A percentile compares a stretch with the other conserved stretches of the same genome.
Conservation (phyloP, 192 early-diverging fungal genomes). For the Coemansia sp. region DNA sequence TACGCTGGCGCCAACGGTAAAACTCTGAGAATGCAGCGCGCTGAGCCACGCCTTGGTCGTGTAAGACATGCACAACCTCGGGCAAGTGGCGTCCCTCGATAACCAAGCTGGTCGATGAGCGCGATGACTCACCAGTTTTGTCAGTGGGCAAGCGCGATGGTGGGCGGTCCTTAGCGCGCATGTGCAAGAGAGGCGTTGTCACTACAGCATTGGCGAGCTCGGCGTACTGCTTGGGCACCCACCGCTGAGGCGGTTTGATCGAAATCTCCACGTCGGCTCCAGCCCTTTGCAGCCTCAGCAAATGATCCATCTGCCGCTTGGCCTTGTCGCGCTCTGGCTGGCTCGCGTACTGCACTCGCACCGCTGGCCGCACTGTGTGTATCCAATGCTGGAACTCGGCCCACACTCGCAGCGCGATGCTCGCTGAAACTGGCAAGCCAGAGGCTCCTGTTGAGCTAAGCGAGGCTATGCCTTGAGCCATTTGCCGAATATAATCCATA, state of each 20-base stretch:
- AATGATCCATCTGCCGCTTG: background rate
- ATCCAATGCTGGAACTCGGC: constrained; percentile 36
- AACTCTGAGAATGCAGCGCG: constrained; percentile 6
- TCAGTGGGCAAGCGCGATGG: background rate
- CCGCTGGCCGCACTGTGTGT: background rate
- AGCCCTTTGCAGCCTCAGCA: background rate
- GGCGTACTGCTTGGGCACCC: background rate
- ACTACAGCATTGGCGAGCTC: background rate
- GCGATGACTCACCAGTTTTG: background rate
- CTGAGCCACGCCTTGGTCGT: background rate
- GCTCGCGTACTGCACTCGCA: constrained; percentile 1
- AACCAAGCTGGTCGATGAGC: background rate
- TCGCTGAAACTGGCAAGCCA: background rate
- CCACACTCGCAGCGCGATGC: constrained; percentile 23
- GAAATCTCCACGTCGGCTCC: background rate
- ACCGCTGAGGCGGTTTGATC: background rate
- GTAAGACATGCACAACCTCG: background rate
- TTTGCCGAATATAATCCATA: background rate
- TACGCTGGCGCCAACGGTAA: constrained; percentile 11
- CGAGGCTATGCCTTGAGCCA: constrained; percentile 6
- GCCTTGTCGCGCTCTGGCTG: background rate
- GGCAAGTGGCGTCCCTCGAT: background rate
- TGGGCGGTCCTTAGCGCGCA: background rate
- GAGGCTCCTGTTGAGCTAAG: background rate
- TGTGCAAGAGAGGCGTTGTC: background rate